Conservation (phyloP, 2,329 filamentous ascomycete genomes). For the Hypoxylon sp. region DNA sequence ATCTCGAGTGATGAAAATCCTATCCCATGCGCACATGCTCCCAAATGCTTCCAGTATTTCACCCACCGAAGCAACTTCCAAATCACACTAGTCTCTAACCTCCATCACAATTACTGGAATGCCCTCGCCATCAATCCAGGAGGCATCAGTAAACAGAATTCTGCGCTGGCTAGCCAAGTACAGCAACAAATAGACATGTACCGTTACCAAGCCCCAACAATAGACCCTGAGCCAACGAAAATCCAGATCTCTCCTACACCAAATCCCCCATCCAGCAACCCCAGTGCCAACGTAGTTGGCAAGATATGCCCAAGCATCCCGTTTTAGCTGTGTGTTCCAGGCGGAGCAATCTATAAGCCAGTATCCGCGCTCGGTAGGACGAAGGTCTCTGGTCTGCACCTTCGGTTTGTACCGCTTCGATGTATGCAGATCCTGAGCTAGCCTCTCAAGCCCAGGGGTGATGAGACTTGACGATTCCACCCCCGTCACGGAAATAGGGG, state of each 20-base stretch:
- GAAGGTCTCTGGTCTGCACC: conserved; percentile 63
- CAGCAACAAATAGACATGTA: conserved; percentile 81
- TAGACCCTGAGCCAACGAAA: conserved; percentile 74
- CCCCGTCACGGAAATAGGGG: conserved; percentile 61
- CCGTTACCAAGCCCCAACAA: conserved; percentile 81
- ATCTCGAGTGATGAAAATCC: conserved; percentile 7
- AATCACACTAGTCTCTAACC: conserved; percentile 38
- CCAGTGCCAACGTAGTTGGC: conserved; percentile 71
- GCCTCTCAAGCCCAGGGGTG: conserved; percentile 67
- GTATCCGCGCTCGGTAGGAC: conserved; percentile 79
- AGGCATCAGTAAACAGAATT: conserved; percentile 69
- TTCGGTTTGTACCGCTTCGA: conserved; percentile 67
- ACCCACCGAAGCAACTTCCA: conserved; percentile 5
- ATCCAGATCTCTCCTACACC: conserved; percentile 64
- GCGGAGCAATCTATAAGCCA: conserved; percentile 75
- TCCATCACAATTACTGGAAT: conserved; percentile 64
- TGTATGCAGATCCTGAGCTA: conserved; percentile 68
- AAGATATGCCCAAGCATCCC: conserved; percentile 74
- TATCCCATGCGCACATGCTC: conserved; percentile 16
- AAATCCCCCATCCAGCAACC: conserved; percentile 77
- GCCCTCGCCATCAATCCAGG: conserved; percentile 78
- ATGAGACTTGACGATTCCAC: conserved; percentile 67
- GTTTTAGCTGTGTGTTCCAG: conserved; percentile 67
- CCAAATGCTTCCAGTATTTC: conserved; percentile 7
- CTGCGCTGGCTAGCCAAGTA: conserved; percentile 78